Evolutionary conservation across 73 alveolate genomes (phyloP), one percentile per base, ranked within the genome.

Genomic region (Paramecium bursaria): DNA sequence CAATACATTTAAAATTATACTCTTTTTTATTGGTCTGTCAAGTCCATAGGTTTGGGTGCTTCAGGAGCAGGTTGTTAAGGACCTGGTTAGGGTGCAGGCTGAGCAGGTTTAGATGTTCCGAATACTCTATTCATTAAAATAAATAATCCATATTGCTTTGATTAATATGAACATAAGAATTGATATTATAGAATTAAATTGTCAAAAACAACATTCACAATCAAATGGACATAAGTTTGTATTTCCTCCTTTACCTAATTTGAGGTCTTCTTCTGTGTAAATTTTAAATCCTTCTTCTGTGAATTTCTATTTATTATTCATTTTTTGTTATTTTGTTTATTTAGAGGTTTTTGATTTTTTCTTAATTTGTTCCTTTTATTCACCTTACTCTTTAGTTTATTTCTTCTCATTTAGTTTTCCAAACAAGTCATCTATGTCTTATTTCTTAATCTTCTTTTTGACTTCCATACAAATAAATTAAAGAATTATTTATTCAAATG

Each of bases 181-280:
- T 21, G 89, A 82, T 35, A 53, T 49, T 33, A 53, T 25, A 5
- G 51, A 46, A 50, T 46, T n/a, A 55, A 82, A 82, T n/a, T 47
- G 75, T 79, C 89, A 79, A 26, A 79, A 55, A 19, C 89, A 79
- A 55, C 85, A 54, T 3, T 79, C 74, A 26, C 89, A 79, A 55
- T 79, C 85, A 60, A 79, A 79, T 21, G 85, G 89, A 42, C 85
- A 79, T 9, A 30, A 35, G 14, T 79, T 50, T 21, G 85, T 79
- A 35, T 54, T 39, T 7, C 85, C 85, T 0, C 82, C 89, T 54
- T 79, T 53, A 5, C 89, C 89, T 29, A 79, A 53, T 11, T 79
- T 76, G 30, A 76, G 30, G 1, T 76, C 88, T 15, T 76, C 88
- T 14, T 35, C 26, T 6, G 46, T 76, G 52, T 76, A 76, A 22